Base-by-base conservation (phyloP, 1,284 basidiomycete species). In the Xanthoconium separans region DNA sequence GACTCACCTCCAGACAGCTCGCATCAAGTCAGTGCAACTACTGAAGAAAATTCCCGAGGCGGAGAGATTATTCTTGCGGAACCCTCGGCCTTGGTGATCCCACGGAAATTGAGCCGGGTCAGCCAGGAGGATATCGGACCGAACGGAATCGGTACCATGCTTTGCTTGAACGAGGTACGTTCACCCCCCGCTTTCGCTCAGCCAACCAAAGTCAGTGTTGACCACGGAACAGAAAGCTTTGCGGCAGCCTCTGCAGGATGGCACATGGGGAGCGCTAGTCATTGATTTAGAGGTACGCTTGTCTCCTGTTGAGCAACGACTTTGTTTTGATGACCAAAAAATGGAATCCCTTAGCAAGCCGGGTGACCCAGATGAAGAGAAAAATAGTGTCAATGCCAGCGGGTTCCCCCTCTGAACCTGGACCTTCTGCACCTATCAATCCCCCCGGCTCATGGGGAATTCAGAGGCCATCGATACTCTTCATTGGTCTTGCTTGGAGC, bases 231-330 rank as follows among this genome's bases (percentile, higher is more conserved):
- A 51, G 78, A 75, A 60, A 73, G 89, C 59, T 90, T 94, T 61
- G 80, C 80, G 5, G 85, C 86, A 10, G 80, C 90, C 5, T 90
- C 91, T 5, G 81, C 84, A 0, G 93, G 93, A 13, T 93, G 92
- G 92, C 93, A 95, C 64, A 89, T 83, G n/a, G 54, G 93, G 92
- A 11, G 91, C 91, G 1, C 74, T 95, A 46, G 89, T 91, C 1
- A 87, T 95, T 30, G 89, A 93, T 65, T 72, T 91, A 22, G 82
- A 87, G 73, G 85, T 85, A 52, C 20, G 60, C 67, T 59, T n/a
- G 34, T 44, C 30, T 47, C 50, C 4, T 33, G n/a, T n/a, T 8
- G 16, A n/a, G 11, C 20, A 16, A n/a, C 50, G 20, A 47, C 18
- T 8, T 18, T 50, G n/a, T 49, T 10, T 18, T 56, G 42, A 61